phyloP scores from a whole-genome alignment of 2,329 filamentous ascomycete species.

The Trichoderma gracile region DNA sequence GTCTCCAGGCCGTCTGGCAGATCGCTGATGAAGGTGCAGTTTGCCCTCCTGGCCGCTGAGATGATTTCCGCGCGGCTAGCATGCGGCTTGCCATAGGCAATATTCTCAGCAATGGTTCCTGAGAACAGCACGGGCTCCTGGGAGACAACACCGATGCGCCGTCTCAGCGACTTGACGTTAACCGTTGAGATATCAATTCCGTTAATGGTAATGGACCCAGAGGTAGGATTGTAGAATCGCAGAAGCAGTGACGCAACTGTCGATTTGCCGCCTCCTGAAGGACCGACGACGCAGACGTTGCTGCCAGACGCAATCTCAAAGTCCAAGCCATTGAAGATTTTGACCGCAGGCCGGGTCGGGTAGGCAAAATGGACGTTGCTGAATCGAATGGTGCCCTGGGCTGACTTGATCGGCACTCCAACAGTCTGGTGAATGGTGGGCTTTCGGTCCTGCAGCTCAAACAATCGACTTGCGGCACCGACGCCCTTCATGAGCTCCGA shows the following conservation, averaged over 20 bases:
- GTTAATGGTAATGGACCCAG: conserved; percentile 77
- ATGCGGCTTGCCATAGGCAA: conserved; percentile 82
- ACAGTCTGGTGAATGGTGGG: conserved; percentile 85
- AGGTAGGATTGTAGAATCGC: conserved; percentile 83
- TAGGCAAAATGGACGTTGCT: conserved; percentile 85
- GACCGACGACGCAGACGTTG: conserved; percentile 95
- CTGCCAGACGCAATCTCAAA: conserved; percentile 92
- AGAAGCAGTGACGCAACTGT: conserved; percentile 91
- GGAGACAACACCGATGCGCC: conserved; percentile 91
- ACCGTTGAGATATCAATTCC: conserved; percentile 79
- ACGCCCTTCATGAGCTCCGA: conserved; percentile 99
- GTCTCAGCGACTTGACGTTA: conserved; percentile 89
- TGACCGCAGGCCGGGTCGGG: conserved; percentile 87
- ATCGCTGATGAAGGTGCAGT: conserved; percentile 95
- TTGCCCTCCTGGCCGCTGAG: conserved; percentile 83
- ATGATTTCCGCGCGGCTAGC: conserved; percentile 81
- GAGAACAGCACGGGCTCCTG: conserved; percentile 95
- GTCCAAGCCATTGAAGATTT: conserved; percentile 83
- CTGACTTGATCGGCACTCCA: conserved; percentile 75
- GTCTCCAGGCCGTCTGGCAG: conserved; percentile 96
- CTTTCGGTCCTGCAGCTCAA: conserved; percentile 89
- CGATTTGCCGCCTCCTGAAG: conserved; percentile 93
- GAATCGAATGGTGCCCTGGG: conserved; percentile 86
- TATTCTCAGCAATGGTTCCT: conserved; percentile 78
- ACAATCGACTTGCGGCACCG: conserved; percentile 91